Base-by-base conservation (phyloP, 345 rosid genomes). In the Eucalyptus fibrosa region DNA sequence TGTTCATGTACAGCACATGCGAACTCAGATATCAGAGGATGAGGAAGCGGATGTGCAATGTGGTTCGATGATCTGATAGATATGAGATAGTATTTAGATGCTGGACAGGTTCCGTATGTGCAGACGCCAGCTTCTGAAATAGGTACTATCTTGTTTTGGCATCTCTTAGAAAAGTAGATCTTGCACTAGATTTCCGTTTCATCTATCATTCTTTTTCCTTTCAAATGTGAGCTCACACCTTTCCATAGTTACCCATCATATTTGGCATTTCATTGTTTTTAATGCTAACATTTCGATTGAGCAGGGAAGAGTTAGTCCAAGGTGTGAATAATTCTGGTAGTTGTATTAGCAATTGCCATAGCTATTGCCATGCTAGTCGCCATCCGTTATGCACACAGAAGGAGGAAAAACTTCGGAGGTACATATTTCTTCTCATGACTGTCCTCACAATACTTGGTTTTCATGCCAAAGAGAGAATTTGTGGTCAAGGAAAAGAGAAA, bases 101-200 rank as follows among this genome's bases (percentile, higher is more conserved):
- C 65, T 42, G 96, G 94, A 87, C 92, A 93, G 81, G 89, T 90
- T 88, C 94, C 9, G 5, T 92, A 88, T 26, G 86, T 94, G 53
- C 88, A 91, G 88, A 90, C 90, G 93, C 91, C 93, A 37, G 93
- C 93, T 83, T 88, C 94, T 15, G 92, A 93, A 87, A 45, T 91
- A 87, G 95, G 92, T 91, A 69, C 72, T 30, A 30, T 65, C 72
- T n/a, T n/a, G 77, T 65, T 65, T n/a, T n/a, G 37, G 40, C 77
- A n/a, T 65, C 77, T 65, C 77, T 65, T 7, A 15, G 3, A n/a
- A 15, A 65, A 1, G 77, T 65, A 65, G 77, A 4, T n/a, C 40
- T n/a, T 14, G 77, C 77, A n/a, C 77, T 65, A n/a, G 77, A 15
- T n/a, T n/a, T 65, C 77, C 40, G 0, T 15, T 16, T 65, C 16